phyloP scores from a whole-genome alignment of 352 stramenopile genomes.

The Phytophthora crassamura region DNA sequence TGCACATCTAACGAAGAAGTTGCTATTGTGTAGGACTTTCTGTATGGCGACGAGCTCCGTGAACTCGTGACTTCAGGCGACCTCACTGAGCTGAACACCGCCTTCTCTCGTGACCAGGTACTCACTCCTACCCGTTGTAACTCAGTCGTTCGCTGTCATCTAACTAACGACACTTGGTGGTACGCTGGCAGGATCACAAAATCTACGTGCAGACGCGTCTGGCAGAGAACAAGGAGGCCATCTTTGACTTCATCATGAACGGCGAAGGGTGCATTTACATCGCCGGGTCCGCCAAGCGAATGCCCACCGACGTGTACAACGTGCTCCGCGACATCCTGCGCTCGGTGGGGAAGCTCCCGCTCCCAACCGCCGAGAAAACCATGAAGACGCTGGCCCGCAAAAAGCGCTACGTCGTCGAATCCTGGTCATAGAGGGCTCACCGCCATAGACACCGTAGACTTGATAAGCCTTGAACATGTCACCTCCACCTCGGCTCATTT shows the following conservation, averaged over 20 bases:
- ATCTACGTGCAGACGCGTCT: slow-evolving; percentile 93
- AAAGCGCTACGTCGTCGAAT: slow-evolving; percentile 89
- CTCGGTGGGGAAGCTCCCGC: slow-evolving; percentile 70
- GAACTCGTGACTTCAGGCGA: slow-evolving; percentile 50
- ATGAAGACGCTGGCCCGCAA: slow-evolving; percentile 80
- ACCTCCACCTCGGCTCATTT: slow-evolving; percentile 4
- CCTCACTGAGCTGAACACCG: slow-evolving; percentile 81
- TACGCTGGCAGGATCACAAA: slow-evolving; percentile 65
- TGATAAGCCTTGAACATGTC: too few species aligned
- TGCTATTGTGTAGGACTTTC: slow-evolving; percentile 70
- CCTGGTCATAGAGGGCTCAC: slow-evolving; percentile 82
- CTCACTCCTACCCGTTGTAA: background rate
- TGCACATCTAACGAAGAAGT: slow-evolving; percentile 3
- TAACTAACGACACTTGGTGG: background rate
- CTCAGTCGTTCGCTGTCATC: background rate
- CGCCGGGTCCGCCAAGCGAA: slow-evolving; percentile 91
- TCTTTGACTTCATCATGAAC: slow-evolving; percentile 76
- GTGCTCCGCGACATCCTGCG: slow-evolving; percentile 87
- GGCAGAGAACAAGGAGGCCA: slow-evolving; percentile 75
- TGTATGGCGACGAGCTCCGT: slow-evolving; percentile 85
- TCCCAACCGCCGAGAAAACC: slow-evolving; percentile 68
- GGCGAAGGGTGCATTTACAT: slow-evolving; percentile 82
- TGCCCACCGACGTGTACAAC: slow-evolving; percentile 93
- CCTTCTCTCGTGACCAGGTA: slow-evolving; percentile 92
- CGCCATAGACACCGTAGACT: too few species aligned